Percentiles rank a stretch among this genome's conserved stretches.
Evolutionary conservation across 495 filamentous ascomycete genomes (phyloP).

Genomic region (Penicillium paradoxum): DNA sequence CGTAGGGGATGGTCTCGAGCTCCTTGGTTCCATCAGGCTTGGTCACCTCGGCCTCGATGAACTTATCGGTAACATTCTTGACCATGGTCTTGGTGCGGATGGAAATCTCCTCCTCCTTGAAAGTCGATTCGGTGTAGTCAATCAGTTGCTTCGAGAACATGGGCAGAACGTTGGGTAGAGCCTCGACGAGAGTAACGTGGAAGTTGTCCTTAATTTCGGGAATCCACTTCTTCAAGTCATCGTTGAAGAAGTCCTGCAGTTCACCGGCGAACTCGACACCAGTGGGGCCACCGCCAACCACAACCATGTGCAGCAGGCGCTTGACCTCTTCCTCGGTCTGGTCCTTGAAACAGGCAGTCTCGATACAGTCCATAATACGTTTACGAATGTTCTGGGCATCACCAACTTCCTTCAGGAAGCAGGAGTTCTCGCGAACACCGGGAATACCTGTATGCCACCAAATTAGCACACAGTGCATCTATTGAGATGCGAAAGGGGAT

Average conservation of each 20-base stretch:
- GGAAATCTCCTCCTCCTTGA: constrained; percentile 96
- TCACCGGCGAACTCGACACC: constrained; percentile 98
- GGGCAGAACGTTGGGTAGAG: constrained; percentile 94
- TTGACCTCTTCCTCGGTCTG: constrained; percentile 85
- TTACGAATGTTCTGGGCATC: constrained; percentile 95
- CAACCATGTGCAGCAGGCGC: constrained; percentile 97
- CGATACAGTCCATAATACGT: constrained; percentile 99
- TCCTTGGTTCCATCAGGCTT: constrained; percentile 84
- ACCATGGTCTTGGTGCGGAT: constrained; percentile 99
- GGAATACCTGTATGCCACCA: constrained; percentile 59
- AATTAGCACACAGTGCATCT: constrained; percentile 8
- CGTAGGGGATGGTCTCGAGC: constrained; percentile 80
- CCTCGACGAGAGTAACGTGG: constrained; percentile 95
- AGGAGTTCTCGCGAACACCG: constrained; percentile 89
- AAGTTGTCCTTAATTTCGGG: constrained; percentile 92
- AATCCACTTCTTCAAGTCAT: constrained; percentile 96
- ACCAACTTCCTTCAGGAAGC: constrained; percentile 96
- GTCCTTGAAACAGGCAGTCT: constrained; percentile 97
- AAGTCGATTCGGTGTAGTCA: constrained; percentile 97
- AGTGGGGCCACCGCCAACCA: constrained; percentile 95
- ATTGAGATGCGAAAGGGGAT: neutral
- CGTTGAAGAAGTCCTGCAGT: constrained; percentile 96
- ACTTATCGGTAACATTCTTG: constrained; percentile 92
- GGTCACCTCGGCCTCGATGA: constrained; percentile 84
- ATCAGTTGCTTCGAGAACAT: constrained; percentile 99